Evolutionary conservation across 2,329 filamentous ascomycete genomes (phyloP).

Genomic region (Sclerotinia borealis): DNA sequence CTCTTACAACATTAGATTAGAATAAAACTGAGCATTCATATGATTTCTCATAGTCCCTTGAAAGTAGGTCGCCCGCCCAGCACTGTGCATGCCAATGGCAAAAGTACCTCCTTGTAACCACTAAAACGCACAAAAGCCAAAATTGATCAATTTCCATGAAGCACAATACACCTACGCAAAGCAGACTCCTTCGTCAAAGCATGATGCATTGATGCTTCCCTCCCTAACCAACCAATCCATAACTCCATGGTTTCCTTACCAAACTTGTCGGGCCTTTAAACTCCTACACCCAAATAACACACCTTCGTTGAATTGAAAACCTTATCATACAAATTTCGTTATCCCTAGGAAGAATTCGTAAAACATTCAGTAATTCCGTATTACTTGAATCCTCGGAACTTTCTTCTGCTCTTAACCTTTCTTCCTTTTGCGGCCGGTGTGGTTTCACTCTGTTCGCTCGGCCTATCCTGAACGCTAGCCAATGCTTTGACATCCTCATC

Average conservation of each 20-base stretch:
- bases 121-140: not conserved
- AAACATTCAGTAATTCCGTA: not conserved
- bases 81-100: not conserved
- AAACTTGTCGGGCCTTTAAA: not conserved
- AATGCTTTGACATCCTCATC: slow-evolving; percentile 75
- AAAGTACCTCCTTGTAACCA: not conserved
- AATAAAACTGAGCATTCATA: not conserved
- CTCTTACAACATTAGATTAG: slow-evolving; percentile 7
- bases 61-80: not conserved
- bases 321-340: slow-evolving; percentile 6
- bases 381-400: slow-evolving; percentile 18
- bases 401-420: slow-evolving; percentile 27
- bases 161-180: not conserved
- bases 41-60: not conserved
- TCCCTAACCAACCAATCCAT: not conserved
- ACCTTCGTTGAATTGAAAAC: slow-evolving; percentile 1
- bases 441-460: slow-evolving; percentile 11
- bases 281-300: slow-evolving; percentile 11
- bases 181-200: slow-evolving; percentile 6
- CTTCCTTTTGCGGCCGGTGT: slow-evolving; percentile 21
- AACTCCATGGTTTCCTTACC: not conserved
- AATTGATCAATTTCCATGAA: not conserved
- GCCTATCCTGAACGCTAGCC: slow-evolving; percentile 38
- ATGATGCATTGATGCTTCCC: not conserved
- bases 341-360: not conserved